These are phyloP conservation scores for Sabuloglossum arenarium DNA, from an alignment of 495 filamentous ascomycete species.

Conservation along the genomic window DNA sequence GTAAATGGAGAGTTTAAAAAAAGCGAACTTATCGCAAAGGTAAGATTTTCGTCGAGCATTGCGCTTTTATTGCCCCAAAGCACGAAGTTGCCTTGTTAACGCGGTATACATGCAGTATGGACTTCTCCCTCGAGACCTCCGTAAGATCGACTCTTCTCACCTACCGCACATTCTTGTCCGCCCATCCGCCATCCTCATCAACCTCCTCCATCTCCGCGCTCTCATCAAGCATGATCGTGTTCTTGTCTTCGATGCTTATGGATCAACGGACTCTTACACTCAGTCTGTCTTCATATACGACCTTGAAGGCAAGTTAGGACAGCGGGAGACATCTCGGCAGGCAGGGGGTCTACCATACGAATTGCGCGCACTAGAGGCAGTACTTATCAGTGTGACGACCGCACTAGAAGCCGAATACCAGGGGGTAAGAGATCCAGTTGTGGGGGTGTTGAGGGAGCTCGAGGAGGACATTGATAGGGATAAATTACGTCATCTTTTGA, in stretches of 20 bases:
- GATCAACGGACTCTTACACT: constrained; percentile 81
- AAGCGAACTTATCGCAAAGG: constrained; percentile 87
- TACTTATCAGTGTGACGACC: constrained; percentile 62
- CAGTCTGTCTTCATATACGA: constrained; percentile 97
- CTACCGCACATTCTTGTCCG: constrained; percentile 94
- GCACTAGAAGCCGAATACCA: constrained; percentile 88
- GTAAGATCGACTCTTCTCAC: constrained; percentile 95
- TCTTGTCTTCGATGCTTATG: constrained; percentile 87
- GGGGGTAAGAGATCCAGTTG: constrained; percentile 75
- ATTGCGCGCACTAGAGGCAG: constrained; percentile 60
- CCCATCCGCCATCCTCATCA: constrained; percentile 83
- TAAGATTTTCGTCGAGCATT: constrained; percentile 17
- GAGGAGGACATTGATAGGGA: constrained; percentile 96
- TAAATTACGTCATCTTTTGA: constrained; percentile 70
- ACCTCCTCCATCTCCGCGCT: constrained; percentile 79
- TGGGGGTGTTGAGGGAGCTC: constrained; percentile 65
- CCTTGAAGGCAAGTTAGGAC: constrained; percentile 40
- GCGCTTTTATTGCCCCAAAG: background rate
- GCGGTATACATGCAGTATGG: constrained; percentile 43
- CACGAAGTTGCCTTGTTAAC: constrained; percentile 10
- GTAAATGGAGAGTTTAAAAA: constrained; percentile 95
- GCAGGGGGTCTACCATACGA: constrained; percentile 39
- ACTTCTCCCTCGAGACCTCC: constrained; percentile 81
- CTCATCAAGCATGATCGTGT: constrained; percentile 89
- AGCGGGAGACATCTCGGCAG: constrained; percentile 24